Evolutionary conservation across 352 stramenopile genomes (phyloP), one percentile per base, ranked within the genome.

Genomic region (Globisporangium orthogonon): DNA sequence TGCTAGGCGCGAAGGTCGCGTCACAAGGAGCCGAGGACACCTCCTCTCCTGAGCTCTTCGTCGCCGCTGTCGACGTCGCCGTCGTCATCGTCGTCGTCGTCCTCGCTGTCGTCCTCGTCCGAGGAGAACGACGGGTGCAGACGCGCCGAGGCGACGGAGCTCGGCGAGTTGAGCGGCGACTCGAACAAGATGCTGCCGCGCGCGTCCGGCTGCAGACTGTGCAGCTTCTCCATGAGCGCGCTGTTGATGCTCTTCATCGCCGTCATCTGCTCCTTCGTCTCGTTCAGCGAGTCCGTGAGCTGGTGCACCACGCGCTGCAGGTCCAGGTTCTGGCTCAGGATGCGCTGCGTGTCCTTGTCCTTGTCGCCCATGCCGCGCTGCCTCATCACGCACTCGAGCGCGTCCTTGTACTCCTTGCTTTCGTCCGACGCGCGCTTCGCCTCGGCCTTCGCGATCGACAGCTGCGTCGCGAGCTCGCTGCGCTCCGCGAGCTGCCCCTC

Each of bases 221-320:
- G 72, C 43, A 93, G 73, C 54, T 78, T 82, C 23, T 73, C 71
- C 17, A 86, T 70, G n/a, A 94, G 65, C 29, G 83, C 76, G 37
- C 65, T 70, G 56, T 94, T 94, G 56, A 91, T 87, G 53, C 78
- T 78, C 68, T 86, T 88, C 29, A 85, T 73, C 3, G 78, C 78
- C n/a, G 65, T 60, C 44, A 90, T 61, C 61, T 94, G 83, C 56
- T 90, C 79, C n/a, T 71, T 73, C 0, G 74, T 71, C 40, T 89
- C 82, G 45, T 77, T 78, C 15, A 94, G 61, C 11, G 77, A 82
- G 59, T 91, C 79, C 3, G 78, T 86, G 11, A 91, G 63, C 59
- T 91, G 72, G 33, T 89, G 70, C n/a, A 94, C 70, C 17, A 83
- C 75, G 4, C 78, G 74, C 61, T 90, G 77, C 5, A 94, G 60